Evolutionary conservation across 176 grass and related monocot genomes (phyloP), one percentile per base, ranked within the genome.

Genomic region (Aegilops speltoides): DNA sequence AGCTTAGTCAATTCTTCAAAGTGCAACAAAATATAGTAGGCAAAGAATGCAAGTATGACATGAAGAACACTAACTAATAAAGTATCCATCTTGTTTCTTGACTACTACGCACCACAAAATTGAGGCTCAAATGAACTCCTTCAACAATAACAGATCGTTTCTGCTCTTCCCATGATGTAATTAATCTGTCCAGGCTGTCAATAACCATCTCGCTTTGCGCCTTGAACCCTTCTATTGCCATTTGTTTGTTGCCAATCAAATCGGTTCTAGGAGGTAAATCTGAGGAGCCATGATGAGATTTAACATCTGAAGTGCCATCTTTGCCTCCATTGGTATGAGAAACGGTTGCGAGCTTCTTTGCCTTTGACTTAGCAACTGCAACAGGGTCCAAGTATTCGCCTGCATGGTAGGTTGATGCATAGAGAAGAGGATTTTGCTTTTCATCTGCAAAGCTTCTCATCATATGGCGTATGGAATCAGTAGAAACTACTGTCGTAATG

Each of bases 171-270:
- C 97, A 98, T 68, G 97, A 90, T 37, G 88, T 96, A 78, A 98
- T 96, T 79, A 98, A 91, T 54, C 88, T 90, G 73, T 98, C 97
- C 52, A 98, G 92, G 70, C 97, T 96, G 78, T 98, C 97, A 1
- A 98, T 98, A 14, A 96, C 97, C 97, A 98, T 96, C 76, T 98
- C 97, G 6, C 93, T 95, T 73, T 98, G 97, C 4, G 94, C 97
- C 77, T 98, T 98, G 76, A 91, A 98, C 36, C 97, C 97, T 89
- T 98, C 92, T 13, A 98, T 86, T 62, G 97, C 94, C 93, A 96
- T 92, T 86, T 94, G 86, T 34, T 90, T 98, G 83, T 70, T 89
- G 41, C 97, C 86, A 40, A 98, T 78, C 67, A 92, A 87, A 54
- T 96, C 93, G 12, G 81, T 79, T 64, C 75, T 82, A 84, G 84